These are phyloP conservation scores for Chaetomium sp. DNA, from an alignment of 2,329 filamentous ascomycete genomes.

Conservation along the genomic window DNA sequence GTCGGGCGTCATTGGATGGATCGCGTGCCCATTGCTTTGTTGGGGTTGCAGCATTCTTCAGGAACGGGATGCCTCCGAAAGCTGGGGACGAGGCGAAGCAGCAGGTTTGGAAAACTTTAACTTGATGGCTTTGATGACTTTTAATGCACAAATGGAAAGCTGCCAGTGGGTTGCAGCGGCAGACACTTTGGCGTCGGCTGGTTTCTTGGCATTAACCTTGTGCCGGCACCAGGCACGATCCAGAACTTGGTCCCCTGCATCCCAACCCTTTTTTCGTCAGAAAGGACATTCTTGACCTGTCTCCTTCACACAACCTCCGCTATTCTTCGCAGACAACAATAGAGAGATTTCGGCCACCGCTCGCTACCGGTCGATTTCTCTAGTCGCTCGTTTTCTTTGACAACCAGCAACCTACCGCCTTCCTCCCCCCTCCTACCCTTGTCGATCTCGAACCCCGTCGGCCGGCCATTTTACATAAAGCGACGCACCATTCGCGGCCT, in stretches of 20 bases:
- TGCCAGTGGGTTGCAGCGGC: background rate
- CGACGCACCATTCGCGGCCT: constrained; percentile 14
- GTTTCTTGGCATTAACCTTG: constrained; percentile 13
- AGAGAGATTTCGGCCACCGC: constrained; percentile 23
- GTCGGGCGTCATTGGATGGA: background rate
- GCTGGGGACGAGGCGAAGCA: background rate
- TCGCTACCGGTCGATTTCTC: constrained; percentile 28
- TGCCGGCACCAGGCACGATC: constrained; percentile 4
- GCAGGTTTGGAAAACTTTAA: background rate
- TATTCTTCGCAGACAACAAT: constrained; percentile 8
- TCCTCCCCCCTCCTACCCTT: constrained; percentile 2
- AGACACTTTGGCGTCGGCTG: constrained; percentile 9
- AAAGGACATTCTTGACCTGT: constrained; percentile 5
- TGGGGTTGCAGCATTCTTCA: background rate
- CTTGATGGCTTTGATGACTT: background rate
- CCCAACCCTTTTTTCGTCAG: constrained; percentile 3
- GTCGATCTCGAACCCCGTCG: constrained; percentile 19
- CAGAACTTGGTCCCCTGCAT: constrained; percentile 23
- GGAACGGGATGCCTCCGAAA: background rate
- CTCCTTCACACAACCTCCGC: constrained; percentile 9
- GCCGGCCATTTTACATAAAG: constrained; percentile 5
- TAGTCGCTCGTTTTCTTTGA: constrained; percentile 23
- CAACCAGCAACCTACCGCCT: background rate
- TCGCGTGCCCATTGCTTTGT: background rate
- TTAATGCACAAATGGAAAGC: constrained; percentile 2